Evolutionary conservation across 2,329 filamentous ascomycete species (phyloP).

Genomic region (Apiospora aurea): DNA sequence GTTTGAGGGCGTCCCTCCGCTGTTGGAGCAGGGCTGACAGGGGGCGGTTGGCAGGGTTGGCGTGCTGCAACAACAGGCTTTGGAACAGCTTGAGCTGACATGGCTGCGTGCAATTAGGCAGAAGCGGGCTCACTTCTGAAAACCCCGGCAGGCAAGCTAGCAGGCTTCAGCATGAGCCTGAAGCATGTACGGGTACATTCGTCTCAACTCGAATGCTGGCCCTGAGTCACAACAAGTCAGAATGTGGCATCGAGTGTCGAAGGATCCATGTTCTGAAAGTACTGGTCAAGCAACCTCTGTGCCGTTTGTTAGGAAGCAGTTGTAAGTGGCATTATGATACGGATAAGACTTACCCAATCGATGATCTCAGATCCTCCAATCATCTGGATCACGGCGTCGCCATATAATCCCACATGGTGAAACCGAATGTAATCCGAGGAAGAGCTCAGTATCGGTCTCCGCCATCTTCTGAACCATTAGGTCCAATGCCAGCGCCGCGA

Average conservation of each 20-base stretch:
- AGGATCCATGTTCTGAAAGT: constrained; percentile 8
- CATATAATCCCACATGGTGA: neutral
- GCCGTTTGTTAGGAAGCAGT: neutral
- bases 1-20: neutral
- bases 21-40: neutral
- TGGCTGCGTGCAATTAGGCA: neutral
- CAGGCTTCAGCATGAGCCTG: too few species aligned
- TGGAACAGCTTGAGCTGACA: neutral
- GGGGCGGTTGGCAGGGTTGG: neutral
- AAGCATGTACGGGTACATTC: too few species aligned
- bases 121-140: neutral
- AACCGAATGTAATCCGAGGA: neutral
- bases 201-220: too few species aligned
- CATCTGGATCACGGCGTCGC: neutral
- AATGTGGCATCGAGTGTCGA: neutral
- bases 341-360: neutral
- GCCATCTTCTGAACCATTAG: constrained; percentile 30
- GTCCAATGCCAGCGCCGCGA: constrained; percentile 33
- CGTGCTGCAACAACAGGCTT: neutral
- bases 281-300: neutral
- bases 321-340: neutral
- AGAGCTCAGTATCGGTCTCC: constrained; percentile 24
- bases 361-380: neutral
- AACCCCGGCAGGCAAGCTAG: too few species aligned
- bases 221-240: neutral